Conservation (phyloP, 371 early-diverging fungal genomes). For the Mortierella sp. region DNA sequence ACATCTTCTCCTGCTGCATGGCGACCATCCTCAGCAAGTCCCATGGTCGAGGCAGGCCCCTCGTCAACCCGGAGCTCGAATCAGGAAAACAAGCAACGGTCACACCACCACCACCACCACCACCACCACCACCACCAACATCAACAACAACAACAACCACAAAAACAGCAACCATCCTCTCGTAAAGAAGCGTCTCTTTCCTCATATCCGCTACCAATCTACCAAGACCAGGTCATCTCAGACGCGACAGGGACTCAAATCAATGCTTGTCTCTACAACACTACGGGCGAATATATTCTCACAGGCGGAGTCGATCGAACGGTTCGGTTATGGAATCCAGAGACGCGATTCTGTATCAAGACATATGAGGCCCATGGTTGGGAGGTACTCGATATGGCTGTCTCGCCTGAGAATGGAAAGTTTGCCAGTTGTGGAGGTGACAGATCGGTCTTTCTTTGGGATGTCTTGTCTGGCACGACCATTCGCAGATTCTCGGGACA, state of each 20-base stretch:
- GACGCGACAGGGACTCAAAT: constrained; percentile 53
- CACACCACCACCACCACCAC: constrained; percentile 3
- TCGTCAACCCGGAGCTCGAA: neutral
- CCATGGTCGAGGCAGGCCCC: neutral
- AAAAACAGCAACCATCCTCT: neutral
- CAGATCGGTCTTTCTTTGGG: constrained; percentile 86
- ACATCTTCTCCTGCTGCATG: neutral
- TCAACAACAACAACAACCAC: constrained; percentile 1
- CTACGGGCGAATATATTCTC: constrained; percentile 76
- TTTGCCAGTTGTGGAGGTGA: constrained; percentile 90
- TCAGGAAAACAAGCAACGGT: neutral
- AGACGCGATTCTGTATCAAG: constrained; percentile 74
- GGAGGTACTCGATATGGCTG: constrained; percentile 82
- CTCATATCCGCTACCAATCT: constrained; percentile 22
- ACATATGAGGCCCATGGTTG: constrained; percentile 89
- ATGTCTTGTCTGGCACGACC: constrained; percentile 79
- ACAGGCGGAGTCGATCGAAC: constrained; percentile 85
- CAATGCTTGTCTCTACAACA: constrained; percentile 73
- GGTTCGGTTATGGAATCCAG: constrained; percentile 86
- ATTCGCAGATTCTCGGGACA: constrained; percentile 86
- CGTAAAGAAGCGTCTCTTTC: neutral
- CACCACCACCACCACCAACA: neutral
- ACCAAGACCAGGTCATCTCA: constrained; percentile 33
- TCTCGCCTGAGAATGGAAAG: constrained; percentile 82
- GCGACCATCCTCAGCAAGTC: neutral